Percentiles rank a stretch among this genome's conserved stretches.
phyloP scores from a whole-genome alignment of 257 asterid genomes.

The Misopates orontium region DNA sequence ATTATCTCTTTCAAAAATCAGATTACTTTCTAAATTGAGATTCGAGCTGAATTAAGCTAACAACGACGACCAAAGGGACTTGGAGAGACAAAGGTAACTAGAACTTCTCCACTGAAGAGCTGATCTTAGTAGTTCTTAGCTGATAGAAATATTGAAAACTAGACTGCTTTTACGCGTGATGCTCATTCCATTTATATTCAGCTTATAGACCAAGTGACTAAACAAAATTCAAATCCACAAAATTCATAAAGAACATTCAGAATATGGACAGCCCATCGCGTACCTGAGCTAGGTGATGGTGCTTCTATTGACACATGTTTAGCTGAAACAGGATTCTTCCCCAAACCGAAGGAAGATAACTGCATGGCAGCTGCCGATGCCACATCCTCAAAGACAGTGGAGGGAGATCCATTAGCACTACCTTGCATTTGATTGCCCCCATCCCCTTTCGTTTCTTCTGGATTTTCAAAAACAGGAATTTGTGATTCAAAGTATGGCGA shows the following conservation, averaged over 20 bases:
- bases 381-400: slow-evolving; percentile 42
- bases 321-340: slow-evolving; percentile 33
- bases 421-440: slow-evolving; percentile 31
- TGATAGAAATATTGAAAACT: neutral
- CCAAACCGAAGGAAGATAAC: slow-evolving; percentile 42
- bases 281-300: slow-evolving; percentile 76
- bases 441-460: slow-evolving; percentile 44
- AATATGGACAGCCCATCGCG: slow-evolving; percentile 7
- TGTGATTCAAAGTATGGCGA: slow-evolving; percentile 58
- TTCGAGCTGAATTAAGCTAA: neutral
- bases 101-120: too few species aligned
- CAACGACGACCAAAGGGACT: neutral
- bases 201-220: slow-evolving; percentile 21
- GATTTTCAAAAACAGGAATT: slow-evolving; percentile 41
- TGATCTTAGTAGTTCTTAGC: neutral
- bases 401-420: slow-evolving; percentile 43
- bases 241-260: slow-evolving; percentile 14
- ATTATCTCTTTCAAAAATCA: neutral
- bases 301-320: slow-evolving; percentile 41
- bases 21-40: neutral
- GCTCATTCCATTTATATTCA: slow-evolving; percentile 28
- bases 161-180: neutral
- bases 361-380: slow-evolving; percentile 47
- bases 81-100: too few species aligned
- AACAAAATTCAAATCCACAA: slow-evolving; percentile 37